Base-by-base conservation (phyloP, 768 basidiomycete species). In the Chalciporus sphaerocephalus region DNA sequence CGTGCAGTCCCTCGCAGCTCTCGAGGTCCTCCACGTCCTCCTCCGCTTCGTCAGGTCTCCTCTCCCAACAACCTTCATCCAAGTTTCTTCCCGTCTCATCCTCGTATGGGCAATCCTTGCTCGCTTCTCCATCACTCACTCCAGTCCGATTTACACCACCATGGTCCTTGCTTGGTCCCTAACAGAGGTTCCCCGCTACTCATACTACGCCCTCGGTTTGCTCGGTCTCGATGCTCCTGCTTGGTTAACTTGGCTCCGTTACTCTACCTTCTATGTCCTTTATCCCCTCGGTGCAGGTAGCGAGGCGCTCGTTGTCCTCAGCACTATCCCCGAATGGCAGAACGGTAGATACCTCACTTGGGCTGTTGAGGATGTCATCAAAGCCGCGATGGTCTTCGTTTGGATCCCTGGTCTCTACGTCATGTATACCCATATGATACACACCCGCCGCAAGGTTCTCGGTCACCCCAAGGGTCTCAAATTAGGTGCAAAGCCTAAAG, bases 81-180 rank as follows among this genome's bases (percentile, higher is more conserved):
- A 96, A 64, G 91, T 95, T 30, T 75, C 81, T 0, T 88, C 85
- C 51, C 72, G 92, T 32, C 71, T 97, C 4, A 83, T 85, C 65
- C 71, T 92, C 34, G 81, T 97, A 2, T 97, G 92, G 92, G 87
- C 81, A 17, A 76, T 97, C 47, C 78, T 57, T 34, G 48, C 54
- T 8, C 58, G 60, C 50, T 61, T 57, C 40, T 32, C 57, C 20
- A 45, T 53, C 47, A 87, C 87, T 21, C 86, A 80, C 52, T 60
- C 72, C 4, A 83, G 80, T 59, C 89, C 96, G 4, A 61, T 93
- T 21, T 97, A 89, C 71, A 79, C 89, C 6, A 83, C 85, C 40
- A 95, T 97, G 92, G 78, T 97, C 43, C 67, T 95, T 50, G 87
- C 94, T 0, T 98, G 96, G 96, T 85, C 89, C 0, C 50, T 83